Evolutionary conservation across 2,329 filamentous ascomycete genomes (phyloP).

Genomic region (Exophiala dermatitidis): DNA sequence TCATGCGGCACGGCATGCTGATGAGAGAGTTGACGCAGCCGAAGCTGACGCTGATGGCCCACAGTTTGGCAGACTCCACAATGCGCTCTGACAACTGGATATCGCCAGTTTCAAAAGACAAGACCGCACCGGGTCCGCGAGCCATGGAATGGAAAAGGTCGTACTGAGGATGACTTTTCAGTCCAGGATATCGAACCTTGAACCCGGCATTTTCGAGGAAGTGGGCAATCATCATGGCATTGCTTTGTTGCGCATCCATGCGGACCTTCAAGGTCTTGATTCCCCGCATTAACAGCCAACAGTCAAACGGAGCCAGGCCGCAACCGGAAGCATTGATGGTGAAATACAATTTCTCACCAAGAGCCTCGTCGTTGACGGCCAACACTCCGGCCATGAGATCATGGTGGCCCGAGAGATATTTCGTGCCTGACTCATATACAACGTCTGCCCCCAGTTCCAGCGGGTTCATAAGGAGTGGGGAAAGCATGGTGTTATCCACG

Average conservation of each 20-base stretch:
- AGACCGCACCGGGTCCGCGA: conserved; percentile 83
- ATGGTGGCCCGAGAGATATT: conserved; percentile 95
- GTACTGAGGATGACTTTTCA: conserved; percentile 94
- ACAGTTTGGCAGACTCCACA: conserved; percentile 84
- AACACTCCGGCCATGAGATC: conserved; percentile 98
- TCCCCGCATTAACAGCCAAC: conserved; percentile 88
- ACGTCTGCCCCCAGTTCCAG: conserved; percentile 92
- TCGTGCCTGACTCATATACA: conserved; percentile 95
- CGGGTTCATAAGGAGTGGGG: conserved; percentile 86
- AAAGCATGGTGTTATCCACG: conserved; percentile 99
- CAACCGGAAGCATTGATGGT: conserved; percentile 96
- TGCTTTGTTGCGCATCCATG: conserved; percentile 97
- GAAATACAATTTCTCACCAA: conserved; percentile 90
- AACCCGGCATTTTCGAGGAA: conserved; percentile 90
- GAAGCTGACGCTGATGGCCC: conserved; percentile 94
- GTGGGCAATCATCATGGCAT: conserved; percentile 66
- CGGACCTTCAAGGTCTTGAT: conserved; percentile 95
- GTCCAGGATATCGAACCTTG: conserved; percentile 86
- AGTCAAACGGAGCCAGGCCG: conserved; percentile 89
- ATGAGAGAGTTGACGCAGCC: conserved; percentile 98
- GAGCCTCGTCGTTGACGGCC: conserved; percentile 70
- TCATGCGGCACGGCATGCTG: conserved; percentile 99
- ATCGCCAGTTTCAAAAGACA: conserved; percentile 94
- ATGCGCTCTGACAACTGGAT: conserved; percentile 77
- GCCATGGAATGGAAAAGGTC: conserved; percentile 94